Conservation (phyloP, 1,284 basidiomycete genomes). For the Boletus sp. region DNA sequence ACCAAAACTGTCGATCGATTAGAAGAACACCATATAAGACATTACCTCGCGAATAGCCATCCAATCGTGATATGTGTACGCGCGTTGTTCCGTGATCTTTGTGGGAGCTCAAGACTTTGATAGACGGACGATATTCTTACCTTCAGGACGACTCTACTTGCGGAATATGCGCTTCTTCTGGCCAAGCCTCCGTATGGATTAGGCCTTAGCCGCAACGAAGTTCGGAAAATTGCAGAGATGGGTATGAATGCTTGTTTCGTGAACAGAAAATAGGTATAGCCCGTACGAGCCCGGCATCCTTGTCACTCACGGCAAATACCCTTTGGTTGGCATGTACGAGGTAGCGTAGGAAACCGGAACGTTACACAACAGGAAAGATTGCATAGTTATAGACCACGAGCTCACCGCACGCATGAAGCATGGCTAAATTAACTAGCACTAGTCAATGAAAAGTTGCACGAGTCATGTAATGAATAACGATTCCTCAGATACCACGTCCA, state of each 20-base stretch:
- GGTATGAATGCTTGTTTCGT: slow-evolving; percentile 53
- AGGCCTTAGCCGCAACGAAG: slow-evolving; percentile 57
- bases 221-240: slow-evolving; percentile 56
- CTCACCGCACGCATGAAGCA: neutral
- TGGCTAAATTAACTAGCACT: too few species aligned
- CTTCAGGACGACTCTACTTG: slow-evolving; percentile 67
- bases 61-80: slow-evolving; percentile 75
- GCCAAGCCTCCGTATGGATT: slow-evolving; percentile 65
- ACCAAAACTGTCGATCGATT: slow-evolving; percentile 65
- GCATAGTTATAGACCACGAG: neutral
- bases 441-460: too few species aligned
- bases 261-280: neutral
- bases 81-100: slow-evolving; percentile 9
- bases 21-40: slow-evolving; percentile 67
- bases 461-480: neutral
- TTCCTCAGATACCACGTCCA: slow-evolving; percentile 58
- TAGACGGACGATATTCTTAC: slow-evolving; percentile 81
- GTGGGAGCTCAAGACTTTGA: neutral
- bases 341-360: neutral
- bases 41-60: slow-evolving; percentile 61
- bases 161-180: slow-evolving; percentile 74
- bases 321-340: neutral
- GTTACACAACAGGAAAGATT: neutral
- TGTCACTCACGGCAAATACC: too few species aligned
- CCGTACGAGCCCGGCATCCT: neutral